These are phyloP conservation scores for Linnemannia hyalina DNA, from an alignment of 192 early-diverging fungal species.

Conservation along the genomic window DNA sequence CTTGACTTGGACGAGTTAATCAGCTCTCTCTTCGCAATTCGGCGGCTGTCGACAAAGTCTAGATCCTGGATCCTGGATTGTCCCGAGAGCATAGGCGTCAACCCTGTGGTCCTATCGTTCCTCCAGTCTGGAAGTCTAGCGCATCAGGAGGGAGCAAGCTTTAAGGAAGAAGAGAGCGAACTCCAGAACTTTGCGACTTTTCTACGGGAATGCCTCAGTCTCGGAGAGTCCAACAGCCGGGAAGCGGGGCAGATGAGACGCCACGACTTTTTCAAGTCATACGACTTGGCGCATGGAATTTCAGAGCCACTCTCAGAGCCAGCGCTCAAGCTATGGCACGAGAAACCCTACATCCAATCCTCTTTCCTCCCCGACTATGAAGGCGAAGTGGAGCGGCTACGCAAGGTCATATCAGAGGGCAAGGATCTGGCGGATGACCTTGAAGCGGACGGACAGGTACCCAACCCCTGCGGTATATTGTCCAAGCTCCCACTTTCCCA, in stretches of 20 bases:
- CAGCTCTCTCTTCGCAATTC: constrained; percentile 57
- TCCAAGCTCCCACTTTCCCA: constrained; percentile 62
- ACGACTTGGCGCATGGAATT: neutral
- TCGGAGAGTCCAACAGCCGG: constrained; percentile 1
- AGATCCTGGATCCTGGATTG: constrained; percentile 45
- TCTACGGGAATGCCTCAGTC: constrained; percentile 26
- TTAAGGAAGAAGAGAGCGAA: neutral
- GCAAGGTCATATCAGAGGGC: constrained; percentile 19
- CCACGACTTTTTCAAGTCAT: constrained; percentile 33
- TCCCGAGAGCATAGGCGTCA: constrained; percentile 59
- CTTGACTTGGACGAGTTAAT: constrained; percentile 64
- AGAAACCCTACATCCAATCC: constrained; percentile 61
- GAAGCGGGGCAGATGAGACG: constrained; percentile 30
- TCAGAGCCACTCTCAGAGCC: neutral
- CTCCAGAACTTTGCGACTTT: constrained; percentile 16
- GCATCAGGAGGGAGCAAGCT: neutral
- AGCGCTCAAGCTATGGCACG: constrained; percentile 25
- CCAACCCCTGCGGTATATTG: constrained; percentile 29
- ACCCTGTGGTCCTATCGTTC: constrained; percentile 56
- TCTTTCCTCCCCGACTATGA: constrained; percentile 54
- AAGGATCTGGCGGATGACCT: neutral
- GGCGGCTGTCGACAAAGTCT: constrained; percentile 36
- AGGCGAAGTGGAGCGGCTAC: constrained; percentile 44
- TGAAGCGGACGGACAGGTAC: neutral
- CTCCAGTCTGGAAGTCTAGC: constrained; percentile 39